Evolutionary conservation across 441 rosid species (phyloP), one percentile per base, ranked within the genome.

Genomic region (Eugenia klotzschiana): DNA sequence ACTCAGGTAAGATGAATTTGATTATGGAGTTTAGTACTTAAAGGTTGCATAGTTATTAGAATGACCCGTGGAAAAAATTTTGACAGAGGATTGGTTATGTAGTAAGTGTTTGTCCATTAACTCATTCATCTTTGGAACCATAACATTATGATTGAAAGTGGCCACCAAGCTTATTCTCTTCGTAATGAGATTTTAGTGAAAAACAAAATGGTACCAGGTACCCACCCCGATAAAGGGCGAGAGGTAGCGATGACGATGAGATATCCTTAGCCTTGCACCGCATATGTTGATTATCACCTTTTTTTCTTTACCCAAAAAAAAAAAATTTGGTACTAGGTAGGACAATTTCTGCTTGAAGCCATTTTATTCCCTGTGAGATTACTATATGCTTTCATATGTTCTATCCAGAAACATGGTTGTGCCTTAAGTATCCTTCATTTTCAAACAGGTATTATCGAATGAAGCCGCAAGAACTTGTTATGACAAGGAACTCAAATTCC

Each of bases 361-460:
- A 29, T 60, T 60, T 60, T 16, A 60, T 60, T 37, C 23, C 73
- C 41, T 29, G 41, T 29, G 43, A 8, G 41, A 60, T 41, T 60
- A 16, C n/a, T 60, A 14, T 18, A 60, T 60, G 73, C 73, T 29
- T 60, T 29, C 73, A 15, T 16, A 16, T 29, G 18, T 20, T 60
- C 25, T 79, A 22, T 51, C 43, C 82, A 20, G 41, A 18, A 33
- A 51, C 26, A 33, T 14, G 22, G 23, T 25, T 51, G 82, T 9
- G 10, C n/a, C 40, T 80, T 37, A 29, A 80, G 25, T 50, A 49
- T 80, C 27, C 10, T 69, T 29, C 57, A 56, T 57, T 88, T 83
- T 82, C 22, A 26, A 85, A 84, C 88, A 95, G 98, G 91, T 95
- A 54, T 89, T 96, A 60, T 94, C 96, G 22, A 90, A 93, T 88